Evolutionary conservation across 164 flowering plant species (phyloP), one percentile per base, ranked within the genome.

Genomic region (Sedum album): DNA sequence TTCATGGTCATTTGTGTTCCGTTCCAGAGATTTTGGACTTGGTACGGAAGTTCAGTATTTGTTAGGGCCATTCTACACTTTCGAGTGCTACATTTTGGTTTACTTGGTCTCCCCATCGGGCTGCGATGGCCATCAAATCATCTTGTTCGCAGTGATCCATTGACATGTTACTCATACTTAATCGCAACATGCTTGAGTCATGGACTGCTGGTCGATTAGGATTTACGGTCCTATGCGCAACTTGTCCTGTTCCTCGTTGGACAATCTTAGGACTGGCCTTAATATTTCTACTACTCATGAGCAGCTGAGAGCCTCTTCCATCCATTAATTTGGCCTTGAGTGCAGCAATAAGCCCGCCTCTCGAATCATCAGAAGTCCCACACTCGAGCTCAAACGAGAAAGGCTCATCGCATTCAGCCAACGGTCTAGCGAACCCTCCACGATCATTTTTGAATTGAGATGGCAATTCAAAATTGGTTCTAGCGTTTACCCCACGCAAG

Each of bases 401-500:
- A 0, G 82, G 82, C 73, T 75, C 76, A 6, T 67, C 9, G 20
- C 60, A 55, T 0, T 68, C 78, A 0, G 35, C 23, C 31, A 42
- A 0, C 15, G 5, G 33, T 25, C 68, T 42, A 7, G 15, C 21
- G 0, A 8, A 33, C 7, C 25, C 13, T 10, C 68, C 63, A 14
- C 18, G 18, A 1, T 68, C 38, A 4, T 67, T 70, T 26, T 55
- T 10, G 1, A 79, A 14, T 14, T 28, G 57, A 1, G 35, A 70
- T 9, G 79, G 76, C 35, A 70, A 44, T 15, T 79, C 80, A 60
- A 79, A 79, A 72, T 80, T 80, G 73, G 82, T 80, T 14, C 82
- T 73, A 10, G 82, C 82, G 31, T 80, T 80, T 30, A 69, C 70
- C 23, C 82, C 80, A 1, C 82, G 74, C 23, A 77, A n/a, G 57